Conservation (phyloP, 2,329 filamentous ascomycete species). For the Fusarium bactridioides region DNA sequence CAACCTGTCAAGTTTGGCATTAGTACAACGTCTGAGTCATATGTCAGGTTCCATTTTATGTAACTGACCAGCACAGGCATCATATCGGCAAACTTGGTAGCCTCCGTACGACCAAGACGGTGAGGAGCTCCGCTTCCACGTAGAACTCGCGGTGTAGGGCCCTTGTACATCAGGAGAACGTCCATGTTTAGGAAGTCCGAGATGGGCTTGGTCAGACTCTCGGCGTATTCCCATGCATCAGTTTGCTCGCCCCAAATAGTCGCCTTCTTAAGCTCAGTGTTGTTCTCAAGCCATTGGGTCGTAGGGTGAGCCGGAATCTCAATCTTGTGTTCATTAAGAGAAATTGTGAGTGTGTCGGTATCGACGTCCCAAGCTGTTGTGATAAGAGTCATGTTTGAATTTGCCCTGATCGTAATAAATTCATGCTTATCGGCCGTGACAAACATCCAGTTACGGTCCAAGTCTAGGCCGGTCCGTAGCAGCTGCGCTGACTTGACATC, state of each 20-base stretch:
- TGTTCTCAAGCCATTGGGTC: slow-evolving; percentile 58
- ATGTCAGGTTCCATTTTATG: slow-evolving; percentile 35
- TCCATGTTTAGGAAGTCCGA: slow-evolving; percentile 62
- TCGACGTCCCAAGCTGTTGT: slow-evolving; percentile 43
- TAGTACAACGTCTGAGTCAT: slow-evolving; percentile 57
- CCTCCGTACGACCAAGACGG: slow-evolving; percentile 61
- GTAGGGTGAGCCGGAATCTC: slow-evolving; percentile 64
- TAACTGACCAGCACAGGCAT: slow-evolving; percentile 30
- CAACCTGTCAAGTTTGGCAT: slow-evolving; percentile 64
- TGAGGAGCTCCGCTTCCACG: slow-evolving; percentile 63
- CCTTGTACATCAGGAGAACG: slow-evolving; percentile 68
- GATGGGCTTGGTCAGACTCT: slow-evolving; percentile 61
- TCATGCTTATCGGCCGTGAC: slow-evolving; percentile 59
- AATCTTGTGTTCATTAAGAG: slow-evolving; percentile 53
- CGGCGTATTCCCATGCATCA: slow-evolving; percentile 62
- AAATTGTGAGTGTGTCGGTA: slow-evolving; percentile 56
- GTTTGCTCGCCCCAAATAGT: slow-evolving; percentile 68
- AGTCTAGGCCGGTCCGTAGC: slow-evolving; percentile 63
- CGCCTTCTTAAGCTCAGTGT: slow-evolving; percentile 59
- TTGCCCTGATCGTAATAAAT: slow-evolving; percentile 69
- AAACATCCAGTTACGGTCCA: slow-evolving; percentile 74
- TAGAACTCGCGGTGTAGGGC: slow-evolving; percentile 62
- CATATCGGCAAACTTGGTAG: slow-evolving; percentile 65
- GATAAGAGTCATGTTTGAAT: slow-evolving; percentile 69
- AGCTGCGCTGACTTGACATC: slow-evolving; percentile 60